Evolutionary conservation across 2,329 filamentous ascomycete genomes (phyloP).

Genomic region (Didymella arachidicola): DNA sequence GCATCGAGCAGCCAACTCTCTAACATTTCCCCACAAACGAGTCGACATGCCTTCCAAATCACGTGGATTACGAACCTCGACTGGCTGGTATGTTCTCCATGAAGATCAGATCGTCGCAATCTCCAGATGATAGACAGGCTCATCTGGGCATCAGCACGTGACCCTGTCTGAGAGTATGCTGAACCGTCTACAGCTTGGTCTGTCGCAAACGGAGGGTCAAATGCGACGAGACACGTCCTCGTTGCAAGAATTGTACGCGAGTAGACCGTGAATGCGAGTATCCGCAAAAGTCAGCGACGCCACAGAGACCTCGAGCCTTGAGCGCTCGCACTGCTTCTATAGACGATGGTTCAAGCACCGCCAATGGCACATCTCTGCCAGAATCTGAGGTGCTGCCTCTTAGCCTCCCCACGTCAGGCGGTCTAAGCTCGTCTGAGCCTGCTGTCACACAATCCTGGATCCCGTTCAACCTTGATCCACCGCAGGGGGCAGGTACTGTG

Average conservation of each 20-base stretch:
- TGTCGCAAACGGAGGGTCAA: constrained; percentile 60
- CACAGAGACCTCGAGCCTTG: constrained; percentile 22
- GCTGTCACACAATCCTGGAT: constrained; percentile 25
- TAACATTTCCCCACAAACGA: constrained; percentile 13
- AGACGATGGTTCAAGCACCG: constrained; percentile 1
- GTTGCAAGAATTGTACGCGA: constrained; percentile 55
- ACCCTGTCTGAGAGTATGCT: constrained; percentile 4
- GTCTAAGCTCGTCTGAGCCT: constrained; percentile 20
- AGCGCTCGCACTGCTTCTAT: constrained; percentile 20
- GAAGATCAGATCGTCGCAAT: neutral
- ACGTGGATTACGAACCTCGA: constrained; percentile 54
- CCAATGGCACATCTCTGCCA: constrained; percentile 4
- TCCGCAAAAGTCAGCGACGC: constrained; percentile 22
- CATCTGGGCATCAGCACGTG: neutral
- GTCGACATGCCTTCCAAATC: constrained; percentile 51
- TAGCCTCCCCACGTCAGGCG: constrained; percentile 6
- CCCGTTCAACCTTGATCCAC: constrained; percentile 23
- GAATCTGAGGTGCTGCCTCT: constrained; percentile 10
- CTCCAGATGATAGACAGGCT: neutral
- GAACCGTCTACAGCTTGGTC: constrained; percentile 45
- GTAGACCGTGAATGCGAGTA: constrained; percentile 54
- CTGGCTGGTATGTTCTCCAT: constrained; percentile 50
- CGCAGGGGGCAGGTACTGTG: constrained; percentile 27
- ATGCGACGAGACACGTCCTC: constrained; percentile 58
- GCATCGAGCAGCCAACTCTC: constrained; percentile 11